Base-by-base conservation (phyloP, 176 grass and related monocot genomes). In the Chrysopogon serrulatus region DNA sequence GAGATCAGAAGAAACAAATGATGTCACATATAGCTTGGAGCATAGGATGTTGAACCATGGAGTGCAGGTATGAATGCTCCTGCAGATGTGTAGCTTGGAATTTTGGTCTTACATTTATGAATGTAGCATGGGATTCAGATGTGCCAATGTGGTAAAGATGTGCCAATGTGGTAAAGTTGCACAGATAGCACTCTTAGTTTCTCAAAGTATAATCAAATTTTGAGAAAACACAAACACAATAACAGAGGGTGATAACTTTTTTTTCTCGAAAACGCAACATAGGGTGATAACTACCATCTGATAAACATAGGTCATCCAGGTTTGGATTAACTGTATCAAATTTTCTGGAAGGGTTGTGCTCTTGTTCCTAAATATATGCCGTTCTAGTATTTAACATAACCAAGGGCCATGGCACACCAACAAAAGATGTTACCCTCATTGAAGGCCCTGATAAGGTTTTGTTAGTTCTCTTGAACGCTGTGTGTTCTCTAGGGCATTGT, bases 11-110 rank as follows among this genome's bases (percentile, higher is more conserved):
- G 96, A 90, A 79, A 84, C 69, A 77, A 93, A 94, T 80, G 85
- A 94, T 77, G 89, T 91, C 60, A 85, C 89, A 65, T 90, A 88
- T 59, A 88, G 91, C 79, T 88, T 98, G 77, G 87, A 98, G 83
- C 96, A 95, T 82, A 93, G 92, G 89, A 98, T 98, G 93, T 76
- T 93, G 49, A 93, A 69, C 26, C 87, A 89, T 62, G 96, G 96
- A 85, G 93, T 98, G 31, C 92, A 92, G 83, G 93, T 98, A 84
- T 62, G 9, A 19, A 84, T 76, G 4, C 11, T 47, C 49, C 18
- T 73, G 21, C 6, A 37, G 43, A 27, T 53, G 63, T 36, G 43
- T 39, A 18, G 13, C 44, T 49, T 81, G 18, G 19, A 35, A 18
- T 67, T 67, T 33, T 1, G 39, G 40, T 47, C 14, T 30, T 47